phyloP scores from a whole-genome alignment of 345 rosid species.

The Brassica cretica region DNA sequence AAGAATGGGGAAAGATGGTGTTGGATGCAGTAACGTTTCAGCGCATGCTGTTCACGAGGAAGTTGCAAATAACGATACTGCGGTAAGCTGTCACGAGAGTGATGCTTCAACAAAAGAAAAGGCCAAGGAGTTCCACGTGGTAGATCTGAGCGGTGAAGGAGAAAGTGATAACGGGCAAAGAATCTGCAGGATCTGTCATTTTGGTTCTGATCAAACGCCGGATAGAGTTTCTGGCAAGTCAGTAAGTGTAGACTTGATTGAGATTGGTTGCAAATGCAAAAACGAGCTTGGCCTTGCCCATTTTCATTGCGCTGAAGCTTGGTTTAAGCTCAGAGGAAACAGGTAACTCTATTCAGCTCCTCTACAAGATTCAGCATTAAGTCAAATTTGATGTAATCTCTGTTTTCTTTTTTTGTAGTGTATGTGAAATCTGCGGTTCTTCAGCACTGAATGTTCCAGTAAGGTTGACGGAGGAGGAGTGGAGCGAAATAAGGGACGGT shows the following conservation, averaged over 20 bases:
- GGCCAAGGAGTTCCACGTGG: conserved; percentile 45
- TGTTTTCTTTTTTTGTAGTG: conserved; percentile 26
- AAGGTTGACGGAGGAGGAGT: conserved; percentile 15
- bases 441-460: background rate
- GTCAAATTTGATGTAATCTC: background rate
- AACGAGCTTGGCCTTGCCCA: conserved; percentile 87
- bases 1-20: conserved; percentile 28
- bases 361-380: background rate
- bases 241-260: conserved; percentile 50
- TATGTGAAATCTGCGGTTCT: conserved; percentile 29
- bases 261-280: conserved; percentile 91
- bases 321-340: conserved; percentile 93
- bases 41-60: conserved; percentile 12
- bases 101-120: conserved; percentile 40
- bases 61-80: conserved; percentile 38
- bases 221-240: conserved; percentile 20
- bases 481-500: conserved; percentile 10
- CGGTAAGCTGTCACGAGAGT: conserved; percentile 37
- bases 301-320: conserved; percentile 79
- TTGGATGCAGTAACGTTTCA: conserved; percentile 28
- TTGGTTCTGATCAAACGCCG: conserved; percentile 57
- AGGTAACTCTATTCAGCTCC: conserved; percentile 50
- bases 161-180: conserved; percentile 50
- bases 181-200: conserved; percentile 88
- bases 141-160: conserved; percentile 46